Base-by-base conservation (phyloP, 306 rosid genomes). In the Herpetospermum pedunculosum region DNA sequence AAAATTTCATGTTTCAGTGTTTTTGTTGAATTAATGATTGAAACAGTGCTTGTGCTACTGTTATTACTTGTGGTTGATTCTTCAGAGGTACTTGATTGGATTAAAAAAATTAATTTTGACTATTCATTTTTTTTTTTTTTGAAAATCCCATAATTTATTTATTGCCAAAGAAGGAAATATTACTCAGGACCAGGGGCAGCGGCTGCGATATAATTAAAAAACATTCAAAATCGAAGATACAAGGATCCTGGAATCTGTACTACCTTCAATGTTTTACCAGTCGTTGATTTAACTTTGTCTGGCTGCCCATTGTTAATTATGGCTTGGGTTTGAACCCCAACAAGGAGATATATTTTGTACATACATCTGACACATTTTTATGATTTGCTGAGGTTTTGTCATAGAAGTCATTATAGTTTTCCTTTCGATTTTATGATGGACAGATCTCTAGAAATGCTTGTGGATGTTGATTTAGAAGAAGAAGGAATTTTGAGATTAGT, bases 371-470 rank as follows among this genome's bases (percentile, higher is more conserved):
- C 50, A 37, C 19, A 67, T 25, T 15, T 41, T 12, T 41, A 12
- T 43, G 35, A 12, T 68, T 41, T 68, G 53, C 73, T 68, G 7
- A 43, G 14, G 21, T 16, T 5, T 41, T 68, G 30, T 13, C 12
- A 14, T 68, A 4, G 49, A 65, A 68, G 53, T 68, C 32, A 25
- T 12, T 14, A 25, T 37, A 37, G 29, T 79, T 86, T 80, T 82
- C 79, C 83, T 84, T 83, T 77, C 82, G 72, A 85, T 82, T 78
- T 82, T 83, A 76, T 79, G 76, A 82, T 87, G 83, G 77, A 81
- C 98, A 93, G 98, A 83, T 90, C 94, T 79, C 85, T 93, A 87
- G 96, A 89, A 84, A 91, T 83, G 94, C 98, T 93, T 86, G 98
- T 81, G 74, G 90, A 80, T 73, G 94, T 91, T 76, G 82, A 86